Percentiles rank a stretch among this genome's conserved stretches.
phyloP scores from a whole-genome alignment of 106 monocot species.

The Dioscorea dumetorum region DNA sequence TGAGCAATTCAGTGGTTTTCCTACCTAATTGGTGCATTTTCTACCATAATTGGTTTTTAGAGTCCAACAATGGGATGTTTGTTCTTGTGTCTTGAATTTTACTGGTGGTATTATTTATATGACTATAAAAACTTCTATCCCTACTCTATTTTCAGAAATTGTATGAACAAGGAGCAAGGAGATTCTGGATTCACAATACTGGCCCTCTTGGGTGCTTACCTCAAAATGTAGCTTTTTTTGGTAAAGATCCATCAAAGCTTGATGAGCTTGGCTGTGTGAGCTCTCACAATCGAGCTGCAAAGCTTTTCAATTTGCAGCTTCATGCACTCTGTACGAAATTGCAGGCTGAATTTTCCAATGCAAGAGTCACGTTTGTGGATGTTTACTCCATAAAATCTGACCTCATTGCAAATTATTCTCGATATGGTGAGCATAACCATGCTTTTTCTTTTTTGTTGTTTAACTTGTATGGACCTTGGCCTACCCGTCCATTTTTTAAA shows the following conservation, averaged over 20 bases:
- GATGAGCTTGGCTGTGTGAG: slow-evolving; percentile 73
- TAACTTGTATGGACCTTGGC: no score
- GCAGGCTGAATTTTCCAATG: slow-evolving; percentile 37
- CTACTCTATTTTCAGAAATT: slow-evolving; percentile 39
- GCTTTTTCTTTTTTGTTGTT: no score
- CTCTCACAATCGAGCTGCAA: slow-evolving; percentile 71
- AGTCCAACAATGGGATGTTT: no score
- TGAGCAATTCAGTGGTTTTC: no score
- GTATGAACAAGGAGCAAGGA: slow-evolving; percentile 84
- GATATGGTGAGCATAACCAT: slow-evolving; percentile 50
- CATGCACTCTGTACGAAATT: slow-evolving; percentile 71
- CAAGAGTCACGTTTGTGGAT: slow-evolving; percentile 65
- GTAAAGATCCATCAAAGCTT: slow-evolving; percentile 71
- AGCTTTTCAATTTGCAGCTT: slow-evolving; percentile 84
- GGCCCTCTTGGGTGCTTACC: slow-evolving; percentile 90
- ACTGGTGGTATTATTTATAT: no score
- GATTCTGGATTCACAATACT: slow-evolving; percentile 93
- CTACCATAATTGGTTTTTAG: no score
- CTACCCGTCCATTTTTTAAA: no score
- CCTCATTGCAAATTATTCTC: slow-evolving; percentile 71
- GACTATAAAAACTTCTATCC: no score
- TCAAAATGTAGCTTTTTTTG: slow-evolving; percentile 63
- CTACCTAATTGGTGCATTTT: no score
- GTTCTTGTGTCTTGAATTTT: no score
- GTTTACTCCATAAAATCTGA: slow-evolving; percentile 69